Conservation (phyloP, 306 rosid genomes). For the Quercus dentata region DNA sequence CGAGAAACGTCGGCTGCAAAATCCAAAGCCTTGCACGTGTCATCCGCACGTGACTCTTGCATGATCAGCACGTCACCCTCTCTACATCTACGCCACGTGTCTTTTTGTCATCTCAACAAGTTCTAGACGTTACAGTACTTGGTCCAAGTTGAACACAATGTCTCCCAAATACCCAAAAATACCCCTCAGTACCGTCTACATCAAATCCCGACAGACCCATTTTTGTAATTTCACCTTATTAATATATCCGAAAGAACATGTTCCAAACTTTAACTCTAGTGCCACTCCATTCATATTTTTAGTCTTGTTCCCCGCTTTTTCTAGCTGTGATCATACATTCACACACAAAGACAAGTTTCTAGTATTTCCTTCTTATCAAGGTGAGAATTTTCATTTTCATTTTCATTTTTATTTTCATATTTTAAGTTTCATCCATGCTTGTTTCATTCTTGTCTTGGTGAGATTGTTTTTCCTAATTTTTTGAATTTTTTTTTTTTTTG, state of each 20-base stretch:
- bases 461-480: neutral
- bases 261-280: neutral
- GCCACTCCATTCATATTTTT: neutral
- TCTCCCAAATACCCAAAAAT: neutral
- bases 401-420: neutral
- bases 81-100: neutral
- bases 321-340: neutral
- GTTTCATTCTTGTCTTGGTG: neutral
- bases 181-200: too few species aligned
- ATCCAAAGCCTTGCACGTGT: too few species aligned
- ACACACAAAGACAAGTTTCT: neutral
- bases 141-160: too few species aligned
- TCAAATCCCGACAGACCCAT: too few species aligned
- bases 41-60: too few species aligned
- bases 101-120: too few species aligned
- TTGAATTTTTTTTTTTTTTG: neutral
- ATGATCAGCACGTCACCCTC: neutral
- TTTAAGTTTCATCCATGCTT: neutral
- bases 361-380: neutral
- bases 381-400: neutral
- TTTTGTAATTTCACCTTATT: neutral
- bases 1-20: too few species aligned
- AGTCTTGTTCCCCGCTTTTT: neutral
- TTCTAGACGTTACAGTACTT: too few species aligned
- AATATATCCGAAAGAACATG: neutral